phyloP scores from a whole-genome alignment of 2,329 filamentous ascomycete species.

The Pseudocercospora musae region DNA sequence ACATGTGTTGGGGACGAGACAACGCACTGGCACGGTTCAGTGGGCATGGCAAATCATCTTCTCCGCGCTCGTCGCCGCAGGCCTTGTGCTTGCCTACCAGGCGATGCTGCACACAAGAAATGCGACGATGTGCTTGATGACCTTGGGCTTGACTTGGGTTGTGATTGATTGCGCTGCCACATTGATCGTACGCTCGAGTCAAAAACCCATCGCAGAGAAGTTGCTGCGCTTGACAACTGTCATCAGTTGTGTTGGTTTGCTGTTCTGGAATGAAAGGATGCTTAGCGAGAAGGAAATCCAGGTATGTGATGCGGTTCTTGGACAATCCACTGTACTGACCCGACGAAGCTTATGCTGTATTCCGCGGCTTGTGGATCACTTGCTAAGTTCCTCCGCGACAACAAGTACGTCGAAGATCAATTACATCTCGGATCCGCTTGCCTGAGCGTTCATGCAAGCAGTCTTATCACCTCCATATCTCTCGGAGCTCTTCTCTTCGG shows the following conservation, averaged over 20 bases:
- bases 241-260: conserved; percentile 3
- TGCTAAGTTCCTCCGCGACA: not conserved
- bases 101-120: conserved; percentile 13
- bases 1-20: not conserved
- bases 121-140: conserved; percentile 11
- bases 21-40: not conserved
- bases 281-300: conserved; percentile 4
- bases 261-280: conserved; percentile 12
- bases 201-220: not conserved
- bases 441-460: not conserved
- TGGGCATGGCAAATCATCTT: conserved; percentile 4
- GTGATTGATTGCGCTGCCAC: not conserved
- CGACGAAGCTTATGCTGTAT: not conserved
- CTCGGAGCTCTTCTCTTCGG: not conserved
- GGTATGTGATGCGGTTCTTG: not conserved
- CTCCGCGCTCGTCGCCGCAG: conserved; percentile 1
- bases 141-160: conserved; percentile 9
- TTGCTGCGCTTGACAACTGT: conserved; percentile 5
- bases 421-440: not conserved
- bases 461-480: not conserved
- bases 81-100: conserved; percentile 14
- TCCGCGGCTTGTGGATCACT: not conserved
- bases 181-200: not conserved
- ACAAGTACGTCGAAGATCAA: not conserved
- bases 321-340: not conserved